Base-by-base conservation (phyloP, 768 basidiomycete genomes). In the Guyanaporus albipodus region DNA sequence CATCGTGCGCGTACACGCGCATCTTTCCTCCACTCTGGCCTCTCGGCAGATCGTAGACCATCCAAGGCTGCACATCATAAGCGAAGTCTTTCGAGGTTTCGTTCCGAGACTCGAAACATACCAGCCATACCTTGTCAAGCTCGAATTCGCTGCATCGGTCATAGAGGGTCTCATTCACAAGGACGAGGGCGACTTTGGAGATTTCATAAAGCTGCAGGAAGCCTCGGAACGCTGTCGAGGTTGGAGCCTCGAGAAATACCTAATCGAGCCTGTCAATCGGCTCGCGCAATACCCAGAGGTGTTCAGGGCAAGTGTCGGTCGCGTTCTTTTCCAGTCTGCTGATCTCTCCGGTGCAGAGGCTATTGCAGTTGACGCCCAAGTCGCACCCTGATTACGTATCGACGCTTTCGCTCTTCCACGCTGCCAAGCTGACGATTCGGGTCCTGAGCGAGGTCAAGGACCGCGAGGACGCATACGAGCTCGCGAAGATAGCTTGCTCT, bases 381-480 rank as follows among this genome's bases (percentile, higher is more conserved):
- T 66, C 64, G 3, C 88, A 92, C 60, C 72, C 76, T 9, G 87
- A 90, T 55, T 83, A 88, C 58, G 60, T 90, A 28, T 69, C 83
- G 2, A 82, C 84, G 0, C 71, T 86, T 41, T 82, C 78, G 14
- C 74, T 81, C 49, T 68, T 83, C 19, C 78, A 83, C 49, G 77
- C 83, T 3, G 84, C 82, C 15, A 81, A 87, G 48, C 68, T 83
- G 52, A 76, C 85, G 34, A 82, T 94, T 49, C 78, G 80, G 22
- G 83, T 85, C 3, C 78, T 96, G 68, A 82, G 83, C 32, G 91
- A 91, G 57, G 90, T 94, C 52, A 92, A 93, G 59, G 67, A 76
- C 10, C 78, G 89, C 17, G 91, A 94, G 63, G 89, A 92, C 42
- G 89, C 91, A 50, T 90, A 93, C 60, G 81, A 83, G n/a, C 66